Conservation (phyloP, 768 basidiomycete species). For the Rhodotorula babjevae region DNA sequence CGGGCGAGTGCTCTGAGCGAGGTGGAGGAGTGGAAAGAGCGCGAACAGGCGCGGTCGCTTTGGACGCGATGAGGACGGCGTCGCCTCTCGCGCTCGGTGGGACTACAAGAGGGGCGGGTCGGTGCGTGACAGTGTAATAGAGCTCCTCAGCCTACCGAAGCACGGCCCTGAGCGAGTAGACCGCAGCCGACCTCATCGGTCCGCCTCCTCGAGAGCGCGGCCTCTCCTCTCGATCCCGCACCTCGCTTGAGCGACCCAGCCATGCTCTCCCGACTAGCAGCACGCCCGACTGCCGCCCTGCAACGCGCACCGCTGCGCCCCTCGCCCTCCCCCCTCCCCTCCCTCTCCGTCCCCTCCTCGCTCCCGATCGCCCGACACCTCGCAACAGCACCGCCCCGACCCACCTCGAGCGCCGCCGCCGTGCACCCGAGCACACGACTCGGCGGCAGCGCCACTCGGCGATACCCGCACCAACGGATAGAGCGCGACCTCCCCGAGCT, state of each 20-base stretch:
- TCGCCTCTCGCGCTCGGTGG: too few species aligned
- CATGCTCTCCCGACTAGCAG: neutral
- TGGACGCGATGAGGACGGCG: too few species aligned
- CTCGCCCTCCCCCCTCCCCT: neutral
- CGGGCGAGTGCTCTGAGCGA: neutral
- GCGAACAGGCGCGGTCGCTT: too few species aligned
- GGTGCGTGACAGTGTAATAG: too few species aligned
- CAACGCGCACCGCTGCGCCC: too few species aligned
- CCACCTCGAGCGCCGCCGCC: neutral
- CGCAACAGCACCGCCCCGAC: neutral
- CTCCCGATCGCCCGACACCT: neutral
- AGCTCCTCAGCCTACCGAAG: neutral
- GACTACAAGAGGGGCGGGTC: too few species aligned
- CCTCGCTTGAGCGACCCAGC: neutral
- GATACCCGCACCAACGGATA: neutral
- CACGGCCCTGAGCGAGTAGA: neutral
- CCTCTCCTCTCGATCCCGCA: too few species aligned
- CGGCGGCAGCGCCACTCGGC: neutral
- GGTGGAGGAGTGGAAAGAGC: neutral
- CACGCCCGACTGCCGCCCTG: neutral
- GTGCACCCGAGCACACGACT: neutral
- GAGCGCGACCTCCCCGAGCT: slow-evolving; percentile 21
- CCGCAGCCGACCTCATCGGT: neutral
- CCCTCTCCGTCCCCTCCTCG: neutral
- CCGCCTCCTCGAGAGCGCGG: too few species aligned